Conservation (phyloP, 1,139 yeast species). For the Pichia sp. region DNA sequence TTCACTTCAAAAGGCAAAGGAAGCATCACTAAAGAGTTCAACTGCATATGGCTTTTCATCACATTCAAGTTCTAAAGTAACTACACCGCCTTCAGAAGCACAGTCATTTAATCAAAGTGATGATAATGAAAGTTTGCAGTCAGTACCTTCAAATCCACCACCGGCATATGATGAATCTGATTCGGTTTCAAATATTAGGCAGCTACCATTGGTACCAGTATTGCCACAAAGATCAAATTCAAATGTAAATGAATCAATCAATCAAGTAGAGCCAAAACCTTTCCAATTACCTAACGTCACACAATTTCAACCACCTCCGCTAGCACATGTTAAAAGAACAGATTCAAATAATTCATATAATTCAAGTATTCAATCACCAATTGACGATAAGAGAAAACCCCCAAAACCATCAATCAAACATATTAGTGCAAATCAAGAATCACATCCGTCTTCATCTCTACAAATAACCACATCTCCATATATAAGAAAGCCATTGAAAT, state of each 20-base stretch:
- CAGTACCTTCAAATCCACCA: not conserved
- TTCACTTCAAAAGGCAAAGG: constrained; percentile 23
- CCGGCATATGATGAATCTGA: not conserved
- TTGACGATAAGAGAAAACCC: not conserved
- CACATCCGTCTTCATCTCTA: not conserved
- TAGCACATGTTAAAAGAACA: constrained; percentile 6
- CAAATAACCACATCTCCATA: not conserved
- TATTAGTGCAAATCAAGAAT: not conserved
- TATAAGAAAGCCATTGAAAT: not conserved
- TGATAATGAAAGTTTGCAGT: not conserved
- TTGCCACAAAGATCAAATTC: not conserved
- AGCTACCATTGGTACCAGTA: not conserved
- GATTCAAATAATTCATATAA: not conserved
- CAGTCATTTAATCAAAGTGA: not conserved
- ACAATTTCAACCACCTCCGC: constrained; percentile 27
- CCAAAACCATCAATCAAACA: not conserved
- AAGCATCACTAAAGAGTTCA: constrained; percentile 2
- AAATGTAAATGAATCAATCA: not conserved
- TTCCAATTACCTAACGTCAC: constrained; percentile 24
- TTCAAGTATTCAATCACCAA: not conserved
- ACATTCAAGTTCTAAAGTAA: not conserved
- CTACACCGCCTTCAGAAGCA: not conserved
- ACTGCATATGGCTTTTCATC: not conserved
- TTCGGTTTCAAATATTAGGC: not conserved
- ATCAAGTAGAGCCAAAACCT: constrained; percentile 10